These are phyloP conservation scores for Macrophomina tecta DNA, from an alignment of 2,329 filamentous ascomycete genomes.

Conservation along the genomic window DNA sequence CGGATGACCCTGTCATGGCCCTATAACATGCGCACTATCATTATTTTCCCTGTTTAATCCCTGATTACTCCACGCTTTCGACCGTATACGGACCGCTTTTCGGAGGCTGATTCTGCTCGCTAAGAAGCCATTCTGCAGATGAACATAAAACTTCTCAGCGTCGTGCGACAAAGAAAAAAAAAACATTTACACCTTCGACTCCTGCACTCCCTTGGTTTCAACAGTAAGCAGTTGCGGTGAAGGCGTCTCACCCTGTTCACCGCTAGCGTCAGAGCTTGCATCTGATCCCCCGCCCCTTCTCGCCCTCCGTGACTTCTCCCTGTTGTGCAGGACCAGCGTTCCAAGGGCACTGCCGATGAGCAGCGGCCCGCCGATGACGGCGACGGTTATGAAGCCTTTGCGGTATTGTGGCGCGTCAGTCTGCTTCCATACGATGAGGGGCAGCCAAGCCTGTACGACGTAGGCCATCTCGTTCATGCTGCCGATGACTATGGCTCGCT, in stretches of 20 bases:
- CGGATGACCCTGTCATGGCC: neutral
- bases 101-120: neutral
- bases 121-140: conserved; percentile 16
- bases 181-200: neutral
- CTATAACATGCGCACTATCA: neutral
- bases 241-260: conserved; percentile 21
- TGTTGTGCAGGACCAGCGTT: conserved; percentile 52
- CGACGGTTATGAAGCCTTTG: conserved; percentile 66
- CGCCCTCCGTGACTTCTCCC: conserved; percentile 41
- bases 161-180: neutral
- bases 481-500: conserved; percentile 69
- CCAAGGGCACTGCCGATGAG: conserved; percentile 59
- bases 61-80: neutral
- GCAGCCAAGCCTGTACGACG: conserved; percentile 72
- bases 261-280: neutral
- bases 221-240: conserved; percentile 21
- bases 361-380: conserved; percentile 53
- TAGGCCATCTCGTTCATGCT: conserved; percentile 74
- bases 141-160: conserved; percentile 10
- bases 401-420: conserved; percentile 65
- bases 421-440: conserved; percentile 70
- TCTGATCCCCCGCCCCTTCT: neutral
- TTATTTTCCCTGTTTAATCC: neutral
- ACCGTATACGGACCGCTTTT: conserved; percentile 1
- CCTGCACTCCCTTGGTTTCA: conserved; percentile 6